These are phyloP conservation scores for Leccinum variicolor DNA, from an alignment of 768 basidiomycete genomes.

Conservation along the genomic window DNA sequence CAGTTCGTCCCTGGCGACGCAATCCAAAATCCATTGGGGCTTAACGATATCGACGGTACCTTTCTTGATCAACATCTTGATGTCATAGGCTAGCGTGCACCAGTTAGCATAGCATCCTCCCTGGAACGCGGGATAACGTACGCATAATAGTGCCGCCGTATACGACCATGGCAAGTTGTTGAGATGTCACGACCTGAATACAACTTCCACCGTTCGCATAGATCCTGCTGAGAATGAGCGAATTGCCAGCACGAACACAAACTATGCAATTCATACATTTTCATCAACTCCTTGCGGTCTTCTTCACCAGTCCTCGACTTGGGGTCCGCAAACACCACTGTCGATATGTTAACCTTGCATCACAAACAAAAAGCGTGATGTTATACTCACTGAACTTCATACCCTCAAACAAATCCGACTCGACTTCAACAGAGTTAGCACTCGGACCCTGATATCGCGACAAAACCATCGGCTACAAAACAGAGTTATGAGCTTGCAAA, in stretches of 20 bases:
- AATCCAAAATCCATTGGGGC: constrained; percentile 82
- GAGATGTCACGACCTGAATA: constrained; percentile 56
- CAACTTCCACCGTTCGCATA: constrained; percentile 65
- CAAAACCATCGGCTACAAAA: constrained; percentile 50
- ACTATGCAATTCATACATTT: constrained; percentile 43
- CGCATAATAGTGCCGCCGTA: constrained; percentile 71
- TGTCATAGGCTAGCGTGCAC: constrained; percentile 55
- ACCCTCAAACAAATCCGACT: constrained; percentile 66
- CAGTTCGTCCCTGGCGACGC: constrained; percentile 53
- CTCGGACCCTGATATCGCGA: constrained; percentile 67
- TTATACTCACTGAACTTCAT: constrained; percentile 71
- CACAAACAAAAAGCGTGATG: not conserved
- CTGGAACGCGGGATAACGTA: constrained; percentile 36
- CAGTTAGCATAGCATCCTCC: not conserved
- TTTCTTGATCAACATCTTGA: constrained; percentile 69
- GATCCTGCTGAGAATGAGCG: constrained; percentile 44
- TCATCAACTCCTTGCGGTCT: constrained; percentile 68
- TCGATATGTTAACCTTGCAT: not conserved
- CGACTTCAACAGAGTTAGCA: constrained; percentile 53
- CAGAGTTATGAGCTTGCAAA: not conserved
- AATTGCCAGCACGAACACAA: not conserved
- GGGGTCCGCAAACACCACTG: constrained; percentile 76
- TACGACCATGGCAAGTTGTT: constrained; percentile 53
- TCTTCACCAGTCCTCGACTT: constrained; percentile 63
- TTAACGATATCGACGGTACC: constrained; percentile 68